Conservation (phyloP, 2,329 filamentous ascomycete genomes). For the Ceratocystis harringtonii region DNA sequence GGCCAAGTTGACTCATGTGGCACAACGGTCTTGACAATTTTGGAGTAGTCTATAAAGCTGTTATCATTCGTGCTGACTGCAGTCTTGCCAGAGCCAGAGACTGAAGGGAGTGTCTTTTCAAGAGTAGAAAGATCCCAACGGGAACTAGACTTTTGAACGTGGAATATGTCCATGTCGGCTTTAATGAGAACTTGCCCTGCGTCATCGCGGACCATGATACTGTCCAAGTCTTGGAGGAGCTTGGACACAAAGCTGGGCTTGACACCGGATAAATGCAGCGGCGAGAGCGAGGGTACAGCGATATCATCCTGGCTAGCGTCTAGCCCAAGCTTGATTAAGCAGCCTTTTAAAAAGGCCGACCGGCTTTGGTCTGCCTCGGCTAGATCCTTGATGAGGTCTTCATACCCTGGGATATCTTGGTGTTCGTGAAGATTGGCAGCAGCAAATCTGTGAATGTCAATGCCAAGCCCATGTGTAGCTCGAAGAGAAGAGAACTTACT, state of each 20-base stretch:
- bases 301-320: conserved; percentile 54
- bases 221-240: conserved; percentile 49
- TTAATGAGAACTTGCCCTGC: conserved; percentile 53
- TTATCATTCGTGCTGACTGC: conserved; percentile 27
- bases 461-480: background rate
- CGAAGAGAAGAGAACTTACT: conserved; percentile 37
- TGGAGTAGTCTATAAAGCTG: conserved; percentile 59
- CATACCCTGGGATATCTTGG: conserved; percentile 52
- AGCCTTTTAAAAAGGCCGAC: conserved; percentile 61
- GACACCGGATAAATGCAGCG: conserved; percentile 60
- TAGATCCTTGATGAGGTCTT: conserved; percentile 52
- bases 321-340: conserved; percentile 68
- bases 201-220: conserved; percentile 51
- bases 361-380: conserved; percentile 54
- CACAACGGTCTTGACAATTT: conserved; percentile 57
- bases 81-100: background rate
- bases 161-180: conserved; percentile 71
- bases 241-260: conserved; percentile 49
- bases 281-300: conserved; percentile 63
- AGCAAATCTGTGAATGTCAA: conserved; percentile 51
- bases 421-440: conserved; percentile 59
- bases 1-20: conserved; percentile 56
- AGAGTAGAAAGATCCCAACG: conserved; percentile 37
- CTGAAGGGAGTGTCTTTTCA: conserved; percentile 13
- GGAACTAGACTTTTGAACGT: conserved; percentile 51